phyloP scores from a whole-genome alignment of 2,329 filamentous ascomycete species.

The Alternaria triticina region DNA sequence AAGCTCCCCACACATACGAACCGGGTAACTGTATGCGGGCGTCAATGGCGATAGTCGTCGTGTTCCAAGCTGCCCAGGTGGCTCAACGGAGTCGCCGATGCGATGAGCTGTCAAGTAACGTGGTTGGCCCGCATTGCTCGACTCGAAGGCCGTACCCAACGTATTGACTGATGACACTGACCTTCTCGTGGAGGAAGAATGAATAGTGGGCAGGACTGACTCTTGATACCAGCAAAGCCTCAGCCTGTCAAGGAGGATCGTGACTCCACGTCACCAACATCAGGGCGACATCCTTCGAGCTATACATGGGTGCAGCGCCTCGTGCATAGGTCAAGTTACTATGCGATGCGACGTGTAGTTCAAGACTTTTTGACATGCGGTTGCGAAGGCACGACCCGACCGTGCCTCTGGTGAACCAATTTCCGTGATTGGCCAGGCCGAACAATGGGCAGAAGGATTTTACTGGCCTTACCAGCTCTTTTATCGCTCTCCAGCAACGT shows the following conservation, averaged over 20 bases:
- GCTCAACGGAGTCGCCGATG: constrained; percentile 3
- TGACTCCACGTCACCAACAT: background rate
- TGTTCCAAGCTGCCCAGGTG: background rate
- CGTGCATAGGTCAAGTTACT: background rate
- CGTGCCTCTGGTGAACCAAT: constrained; percentile 2
- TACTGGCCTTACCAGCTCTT: constrained; percentile 3
- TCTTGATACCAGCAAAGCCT: constrained; percentile 10
- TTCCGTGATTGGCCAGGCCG: constrained; percentile 2
- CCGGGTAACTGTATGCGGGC: background rate
- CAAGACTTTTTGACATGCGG: background rate
- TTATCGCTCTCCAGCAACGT: background rate
- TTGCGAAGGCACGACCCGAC: background rate
- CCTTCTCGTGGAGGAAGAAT: background rate
- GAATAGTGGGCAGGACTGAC: constrained; percentile 1
- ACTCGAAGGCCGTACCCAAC: background rate
- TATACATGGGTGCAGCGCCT: background rate
- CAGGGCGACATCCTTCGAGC: background rate
- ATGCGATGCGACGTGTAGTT: background rate
- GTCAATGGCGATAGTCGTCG: background rate
- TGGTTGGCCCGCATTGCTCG: background rate
- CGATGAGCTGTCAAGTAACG: background rate
- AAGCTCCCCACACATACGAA: background rate
- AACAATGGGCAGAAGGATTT: constrained; percentile 3
- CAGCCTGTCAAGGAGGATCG: constrained; percentile 5
- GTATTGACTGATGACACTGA: background rate